Percentiles rank a stretch among this genome's conserved stretches.
Conservation (phyloP, 164 flowering plant species). For the Chloranthus sessilifolius region DNA sequence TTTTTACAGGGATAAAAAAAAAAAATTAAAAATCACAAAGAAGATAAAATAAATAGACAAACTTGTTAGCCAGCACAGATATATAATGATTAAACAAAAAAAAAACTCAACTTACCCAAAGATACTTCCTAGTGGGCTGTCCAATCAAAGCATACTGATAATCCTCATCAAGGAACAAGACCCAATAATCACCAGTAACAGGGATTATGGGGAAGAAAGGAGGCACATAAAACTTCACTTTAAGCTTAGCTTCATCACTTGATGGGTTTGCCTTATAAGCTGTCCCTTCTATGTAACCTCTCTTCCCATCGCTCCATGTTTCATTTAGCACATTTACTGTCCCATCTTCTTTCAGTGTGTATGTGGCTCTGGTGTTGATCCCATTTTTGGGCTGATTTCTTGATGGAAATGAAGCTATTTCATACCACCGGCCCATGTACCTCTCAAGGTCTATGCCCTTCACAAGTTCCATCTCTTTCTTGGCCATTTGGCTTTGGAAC, state of each 20-base stretch:
- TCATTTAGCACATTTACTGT: conserved; percentile 81
- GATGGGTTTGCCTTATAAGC: conserved; percentile 80
- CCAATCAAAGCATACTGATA: conserved; percentile 83
- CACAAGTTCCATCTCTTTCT: conserved; percentile 72
- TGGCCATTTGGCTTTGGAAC: too few species aligned
- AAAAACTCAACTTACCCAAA: conserved; percentile 95
- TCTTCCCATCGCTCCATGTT: conserved; percentile 74
- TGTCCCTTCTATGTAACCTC: conserved; percentile 64
- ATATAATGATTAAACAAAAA: too few species aligned
- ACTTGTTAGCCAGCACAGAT: too few species aligned
- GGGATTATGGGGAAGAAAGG: conserved; percentile 89
- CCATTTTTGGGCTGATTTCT: conserved; percentile 67
- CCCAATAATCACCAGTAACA: conserved; percentile 89
- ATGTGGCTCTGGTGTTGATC: conserved; percentile 79
- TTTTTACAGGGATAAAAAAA: too few species aligned
- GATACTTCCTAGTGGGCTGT: conserved; percentile 54
- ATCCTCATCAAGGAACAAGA: conserved; percentile 65
- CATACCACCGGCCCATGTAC: conserved; percentile 97
- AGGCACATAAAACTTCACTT: conserved; percentile 88
- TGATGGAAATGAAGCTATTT: conserved; percentile 90
- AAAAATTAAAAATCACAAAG: too few species aligned
- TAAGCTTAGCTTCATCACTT: conserved; percentile 89
- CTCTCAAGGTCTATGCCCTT: conserved; percentile 58
- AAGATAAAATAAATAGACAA: too few species aligned
- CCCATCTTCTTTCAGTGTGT: conserved; percentile 65